A percentile compares a stretch with the other conserved stretches of the same genome.
Conservation (phyloP, 352 stramenopile species). For the Phytophthora pini region DNA sequence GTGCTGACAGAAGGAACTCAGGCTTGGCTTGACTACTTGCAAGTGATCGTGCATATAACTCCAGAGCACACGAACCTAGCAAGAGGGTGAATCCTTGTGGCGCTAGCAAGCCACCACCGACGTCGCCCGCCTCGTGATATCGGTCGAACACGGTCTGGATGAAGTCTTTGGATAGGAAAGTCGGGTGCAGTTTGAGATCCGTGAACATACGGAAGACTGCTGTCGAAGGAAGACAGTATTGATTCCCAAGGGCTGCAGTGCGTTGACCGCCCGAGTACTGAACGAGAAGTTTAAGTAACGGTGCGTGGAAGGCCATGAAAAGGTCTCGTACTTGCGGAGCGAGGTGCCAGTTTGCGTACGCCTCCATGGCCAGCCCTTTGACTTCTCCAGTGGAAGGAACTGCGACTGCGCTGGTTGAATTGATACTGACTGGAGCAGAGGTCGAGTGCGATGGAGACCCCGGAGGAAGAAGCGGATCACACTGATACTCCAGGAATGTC, state of each 20-base stretch:
- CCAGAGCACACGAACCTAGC: constrained; percentile 64
- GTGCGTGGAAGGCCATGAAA: constrained; percentile 59
- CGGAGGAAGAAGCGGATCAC: constrained; percentile 59
- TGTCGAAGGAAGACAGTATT: constrained; percentile 50
- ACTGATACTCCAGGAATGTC: constrained; percentile 73
- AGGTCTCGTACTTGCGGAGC: constrained; percentile 66
- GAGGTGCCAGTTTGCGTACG: constrained; percentile 61
- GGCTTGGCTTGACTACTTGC: constrained; percentile 22
- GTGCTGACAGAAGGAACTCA: constrained; percentile 54
- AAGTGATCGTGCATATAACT: constrained; percentile 51
- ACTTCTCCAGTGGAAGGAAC: constrained; percentile 1
- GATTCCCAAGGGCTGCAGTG: constrained; percentile 42
- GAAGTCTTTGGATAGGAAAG: constrained; percentile 56
- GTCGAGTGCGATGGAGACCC: constrained; percentile 20
- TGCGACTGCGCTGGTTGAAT: constrained; percentile 1
- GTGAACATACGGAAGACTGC: constrained; percentile 59
- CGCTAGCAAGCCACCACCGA: constrained; percentile 41
- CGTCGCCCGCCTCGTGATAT: constrained; percentile 33
- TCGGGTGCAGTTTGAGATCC: constrained; percentile 67
- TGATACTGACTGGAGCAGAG: constrained; percentile 5
- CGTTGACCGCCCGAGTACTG: constrained; percentile 65
- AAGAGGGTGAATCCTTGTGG: constrained; percentile 60
- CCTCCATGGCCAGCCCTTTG: constrained; percentile 23
- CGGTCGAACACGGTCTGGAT: constrained; percentile 57
- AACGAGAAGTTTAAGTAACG: constrained; percentile 57